Evolutionary conservation across 176 grass and related monocot species (phyloP), one percentile per base, ranked within the genome.

Genomic region (Carex pumila): DNA sequence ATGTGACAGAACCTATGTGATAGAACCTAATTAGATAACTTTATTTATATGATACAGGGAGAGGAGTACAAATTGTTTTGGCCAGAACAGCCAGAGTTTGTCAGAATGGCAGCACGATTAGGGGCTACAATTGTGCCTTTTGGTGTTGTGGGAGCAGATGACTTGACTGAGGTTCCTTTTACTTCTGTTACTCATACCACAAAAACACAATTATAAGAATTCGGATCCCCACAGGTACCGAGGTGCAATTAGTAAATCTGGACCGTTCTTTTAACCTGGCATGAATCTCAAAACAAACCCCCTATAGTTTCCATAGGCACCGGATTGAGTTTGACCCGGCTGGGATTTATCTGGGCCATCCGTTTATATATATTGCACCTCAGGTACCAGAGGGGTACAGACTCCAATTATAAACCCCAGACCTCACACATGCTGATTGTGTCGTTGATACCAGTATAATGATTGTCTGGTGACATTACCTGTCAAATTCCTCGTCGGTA

Each of bases 41-140:
- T n/a, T 85, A 31, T 71, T 65, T 4, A 86, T 75, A 57, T 12
- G 11, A 65, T 18, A 57, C 89, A 98, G 96, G 89, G 91, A 50
- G 96, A 98, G 91, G 89, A 89, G 89, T 90, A 95, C 80, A 88
- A 93, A 77, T 79, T 98, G 64, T 93, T 98, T 90, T 95, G 96
- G 93, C 96, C 96, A 55, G 86, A 95, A 2, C 91, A 89, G 83
- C 93, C 93, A 73, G 96, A 98, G 90, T 98, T 98, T 85, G 96
- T 98, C 72, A 90, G 96, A 83, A 98, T 98, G 96, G 96, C 96
- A 12, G 91, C 91, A 55, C 81, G 89, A 13, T 95, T 98, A 84
- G 96, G 89, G 61, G 96, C 71, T 50, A 95, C 92, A 34, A 81
- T 97, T 37, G 82, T 97, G 83, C 94, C 94, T 37, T 97, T 94